These are phyloP conservation scores for Suillus brevipes DNA, from an alignment of 768 basidiomycete species.

Conservation along the genomic window DNA sequence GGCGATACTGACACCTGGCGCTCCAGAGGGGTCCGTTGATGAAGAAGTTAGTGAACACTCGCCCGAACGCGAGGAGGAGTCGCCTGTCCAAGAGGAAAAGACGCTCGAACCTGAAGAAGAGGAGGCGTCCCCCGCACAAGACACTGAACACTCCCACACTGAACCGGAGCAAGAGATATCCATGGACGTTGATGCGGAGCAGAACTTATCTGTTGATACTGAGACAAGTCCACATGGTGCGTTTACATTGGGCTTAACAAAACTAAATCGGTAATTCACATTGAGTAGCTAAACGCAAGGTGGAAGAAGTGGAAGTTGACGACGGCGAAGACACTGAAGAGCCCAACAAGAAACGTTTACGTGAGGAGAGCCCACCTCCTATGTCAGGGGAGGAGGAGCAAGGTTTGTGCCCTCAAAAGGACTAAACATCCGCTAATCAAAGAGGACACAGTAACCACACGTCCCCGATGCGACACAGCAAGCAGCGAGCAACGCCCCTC, in stretches of 20 bases:
- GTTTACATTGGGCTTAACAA: background rate
- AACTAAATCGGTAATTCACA: background rate
- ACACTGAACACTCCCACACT: slow-evolving; percentile 31
- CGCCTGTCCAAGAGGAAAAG: background rate
- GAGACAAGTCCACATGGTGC: background rate
- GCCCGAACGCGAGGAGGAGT: background rate
- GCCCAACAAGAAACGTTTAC: slow-evolving; percentile 54
- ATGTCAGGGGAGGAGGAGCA: slow-evolving; percentile 61
- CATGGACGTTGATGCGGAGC: slow-evolving; percentile 21
- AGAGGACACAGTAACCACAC: slow-evolving; percentile 12
- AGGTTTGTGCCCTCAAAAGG: slow-evolving; percentile 28
- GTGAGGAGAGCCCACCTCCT: slow-evolving; percentile 66
- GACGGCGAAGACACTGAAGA: slow-evolving; percentile 39
- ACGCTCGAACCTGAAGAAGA: background rate
- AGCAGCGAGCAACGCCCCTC: slow-evolving; percentile 20
- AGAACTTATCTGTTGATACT: background rate
- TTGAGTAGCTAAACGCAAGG: slow-evolving; percentile 62
- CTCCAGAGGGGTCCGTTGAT: background rate
- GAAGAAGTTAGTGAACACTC: background rate
- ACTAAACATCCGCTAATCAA: background rate
- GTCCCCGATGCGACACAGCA: slow-evolving; percentile 18
- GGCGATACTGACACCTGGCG: background rate
- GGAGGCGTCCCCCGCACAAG: background rate
- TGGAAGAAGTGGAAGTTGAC: slow-evolving; percentile 58
- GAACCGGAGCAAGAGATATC: slow-evolving; percentile 33